A percentile compares a stretch with the other conserved stretches of the same genome.
Conservation (phyloP, 371 early-diverging fungal species). For the Mucor irregularis region DNA sequence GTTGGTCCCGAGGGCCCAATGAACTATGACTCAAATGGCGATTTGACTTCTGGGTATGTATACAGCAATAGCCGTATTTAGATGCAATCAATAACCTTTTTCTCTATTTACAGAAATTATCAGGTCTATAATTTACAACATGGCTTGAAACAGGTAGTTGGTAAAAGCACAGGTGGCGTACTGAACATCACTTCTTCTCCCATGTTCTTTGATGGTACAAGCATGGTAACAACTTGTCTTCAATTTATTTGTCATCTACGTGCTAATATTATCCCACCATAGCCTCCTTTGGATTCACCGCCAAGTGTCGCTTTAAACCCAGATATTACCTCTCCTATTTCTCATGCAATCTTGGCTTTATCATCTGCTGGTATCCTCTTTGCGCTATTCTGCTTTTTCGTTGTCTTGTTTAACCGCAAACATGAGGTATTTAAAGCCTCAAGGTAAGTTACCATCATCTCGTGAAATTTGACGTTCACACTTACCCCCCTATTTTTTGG, state of each 20-base stretch:
- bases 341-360: constrained; percentile 44
- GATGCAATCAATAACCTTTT: background rate
- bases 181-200: constrained; percentile 44
- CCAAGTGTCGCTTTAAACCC: constrained; percentile 55
- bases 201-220: constrained; percentile 59
- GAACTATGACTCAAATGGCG: constrained; percentile 56
- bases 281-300: constrained; percentile 56
- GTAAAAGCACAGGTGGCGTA: constrained; percentile 46
- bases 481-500: background rate
- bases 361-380: constrained; percentile 40
- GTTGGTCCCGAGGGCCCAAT: constrained; percentile 63
- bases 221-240: constrained; percentile 24
- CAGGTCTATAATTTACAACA: constrained; percentile 56
- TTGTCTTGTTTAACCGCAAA: constrained; percentile 42
- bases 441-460: constrained; percentile 34
- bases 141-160: constrained; percentile 40
- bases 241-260: background rate
- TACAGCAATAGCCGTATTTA: background rate
- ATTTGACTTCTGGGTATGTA: constrained; percentile 48
- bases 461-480: background rate
- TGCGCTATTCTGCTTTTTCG: constrained; percentile 30
- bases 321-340: constrained; percentile 40
- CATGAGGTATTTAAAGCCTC: constrained; percentile 59
- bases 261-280: background rate
- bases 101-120: constrained; percentile 43